Evolutionary conservation across 345 rosid species (phyloP).

Genomic region (Arabis hirsuta): DNA sequence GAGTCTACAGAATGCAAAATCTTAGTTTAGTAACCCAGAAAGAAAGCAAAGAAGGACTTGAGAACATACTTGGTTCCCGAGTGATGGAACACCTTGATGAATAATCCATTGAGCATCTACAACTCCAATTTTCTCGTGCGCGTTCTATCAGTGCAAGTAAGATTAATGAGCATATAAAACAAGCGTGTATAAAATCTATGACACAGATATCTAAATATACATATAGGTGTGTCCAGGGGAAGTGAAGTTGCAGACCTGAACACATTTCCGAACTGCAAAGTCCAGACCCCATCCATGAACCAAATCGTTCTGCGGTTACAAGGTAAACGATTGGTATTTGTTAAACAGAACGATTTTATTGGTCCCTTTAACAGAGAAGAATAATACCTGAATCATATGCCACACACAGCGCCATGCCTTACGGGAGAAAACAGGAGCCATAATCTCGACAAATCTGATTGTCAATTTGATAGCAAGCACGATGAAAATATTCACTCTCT

Average conservation of each 20-base stretch:
- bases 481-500: conserved; percentile 6
- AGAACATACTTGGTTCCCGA: conserved; percentile 64
- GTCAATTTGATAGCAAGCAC: not conserved
- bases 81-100: conserved; percentile 73
- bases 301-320: conserved; percentile 64
- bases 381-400: conserved; percentile 87
- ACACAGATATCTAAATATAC: conserved; percentile 14
- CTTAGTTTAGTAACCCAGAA: not conserved
- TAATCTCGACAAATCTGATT: conserved; percentile 92
- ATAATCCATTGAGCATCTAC: conserved; percentile 76
- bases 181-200: not conserved
- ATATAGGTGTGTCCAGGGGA: not conserved
- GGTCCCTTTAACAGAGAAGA: not conserved
- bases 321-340: not conserved
- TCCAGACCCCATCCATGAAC: conserved; percentile 87
- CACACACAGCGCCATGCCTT: conserved; percentile 97
- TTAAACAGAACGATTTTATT: too few species aligned
- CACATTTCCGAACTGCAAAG: conserved; percentile 69
- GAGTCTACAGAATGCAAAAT: not conserved
- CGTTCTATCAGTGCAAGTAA: conserved; percentile 44
- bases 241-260: conserved; percentile 51
- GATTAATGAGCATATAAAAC: not conserved
- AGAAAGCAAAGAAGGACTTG: not conserved
- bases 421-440: conserved; percentile 96
- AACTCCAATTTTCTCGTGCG: conserved; percentile 75